Percentiles rank a stretch among this genome's conserved stretches.
These are phyloP conservation scores for Centaurea solstitialis DNA, from an alignment of 129 eudicot species.

Conservation along the genomic window DNA sequence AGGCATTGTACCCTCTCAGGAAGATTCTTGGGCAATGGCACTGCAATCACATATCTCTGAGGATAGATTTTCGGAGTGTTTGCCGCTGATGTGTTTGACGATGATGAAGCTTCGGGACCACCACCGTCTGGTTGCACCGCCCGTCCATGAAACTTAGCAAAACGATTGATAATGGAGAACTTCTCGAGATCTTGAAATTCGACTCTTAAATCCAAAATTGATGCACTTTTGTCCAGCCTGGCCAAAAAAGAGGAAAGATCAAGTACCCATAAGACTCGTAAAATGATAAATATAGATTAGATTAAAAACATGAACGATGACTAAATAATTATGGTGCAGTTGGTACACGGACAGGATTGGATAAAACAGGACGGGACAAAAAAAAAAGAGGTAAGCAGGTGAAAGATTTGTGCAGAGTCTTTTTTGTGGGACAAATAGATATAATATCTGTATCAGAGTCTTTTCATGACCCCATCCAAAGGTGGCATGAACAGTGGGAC, in stretches of 20 bases:
- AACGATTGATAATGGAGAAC: constrained; percentile 67
- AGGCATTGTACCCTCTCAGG: constrained; percentile 91
- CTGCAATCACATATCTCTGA: constrained; percentile 77
- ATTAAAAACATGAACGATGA: background rate
- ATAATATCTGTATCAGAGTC: background rate
- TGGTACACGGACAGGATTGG: background rate
- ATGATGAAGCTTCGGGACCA: constrained; percentile 52
- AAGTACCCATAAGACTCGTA: background rate
- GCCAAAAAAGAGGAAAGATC: background rate
- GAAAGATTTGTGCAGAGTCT: background rate
- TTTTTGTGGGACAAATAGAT: background rate
- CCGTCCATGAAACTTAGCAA: constrained; percentile 77
- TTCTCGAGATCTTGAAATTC: constrained; percentile 83
- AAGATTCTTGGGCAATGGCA: constrained; percentile 66
- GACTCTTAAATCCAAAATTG: constrained; percentile 67
- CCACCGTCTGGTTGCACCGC: constrained; percentile 56
- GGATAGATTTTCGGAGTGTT: constrained; percentile 43
- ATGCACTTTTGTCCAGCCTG: constrained; percentile 72
- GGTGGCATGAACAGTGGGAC: background rate
- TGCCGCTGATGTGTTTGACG: constrained; percentile 46
- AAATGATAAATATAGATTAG: background rate
- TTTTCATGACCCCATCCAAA: background rate
- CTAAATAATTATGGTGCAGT: background rate
- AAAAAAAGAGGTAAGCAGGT: background rate
- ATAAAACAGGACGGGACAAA: background rate